Percentiles rank a stretch among this genome's conserved stretches.
phyloP scores from a whole-genome alignment of 805 yeast genomes.

The Naumovozyma castellii region DNA sequence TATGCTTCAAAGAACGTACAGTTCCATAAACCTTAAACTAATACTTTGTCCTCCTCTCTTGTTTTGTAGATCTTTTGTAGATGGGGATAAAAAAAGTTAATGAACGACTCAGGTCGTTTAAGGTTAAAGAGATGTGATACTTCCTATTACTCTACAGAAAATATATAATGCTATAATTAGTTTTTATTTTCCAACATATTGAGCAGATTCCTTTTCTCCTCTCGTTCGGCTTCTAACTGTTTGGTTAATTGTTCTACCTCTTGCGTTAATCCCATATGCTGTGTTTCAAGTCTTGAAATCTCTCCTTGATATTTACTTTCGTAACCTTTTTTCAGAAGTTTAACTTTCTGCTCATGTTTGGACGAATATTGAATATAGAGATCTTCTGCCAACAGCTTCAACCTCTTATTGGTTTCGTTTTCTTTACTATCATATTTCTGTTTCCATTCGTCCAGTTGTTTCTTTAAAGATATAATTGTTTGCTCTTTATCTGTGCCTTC shows the following conservation, averaged over 20 bases:
- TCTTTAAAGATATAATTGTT: slow-evolving; percentile 10
- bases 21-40: too few relatives aligned
- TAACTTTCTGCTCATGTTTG: slow-evolving; percentile 67
- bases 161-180: too few relatives aligned
- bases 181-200: slow-evolving; percentile 36
- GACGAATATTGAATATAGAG: slow-evolving; percentile 64
- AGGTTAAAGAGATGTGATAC: too few relatives aligned
- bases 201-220: slow-evolving; percentile 50
- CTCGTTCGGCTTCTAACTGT: slow-evolving; percentile 41
- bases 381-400: slow-evolving; percentile 58
- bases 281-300: slow-evolving; percentile 34
- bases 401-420: slow-evolving; percentile 41
- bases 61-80: too few relatives aligned
- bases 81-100: too few relatives aligned
- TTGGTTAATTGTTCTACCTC: slow-evolving; percentile 45
- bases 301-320: slow-evolving; percentile 44
- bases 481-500: not conserved
- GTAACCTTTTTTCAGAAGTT: slow-evolving; percentile 48
- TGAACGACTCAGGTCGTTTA: too few relatives aligned
- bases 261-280: slow-evolving; percentile 37
- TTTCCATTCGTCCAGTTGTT: slow-evolving; percentile 24
- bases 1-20: too few relatives aligned
- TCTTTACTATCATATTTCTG: slow-evolving; percentile 34
- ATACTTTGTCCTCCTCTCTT: too few relatives aligned
- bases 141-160: too few relatives aligned